Evolutionary conservation across 140 eudicot genomes (phyloP).

Genomic region (Stevia rebaudiana): DNA sequence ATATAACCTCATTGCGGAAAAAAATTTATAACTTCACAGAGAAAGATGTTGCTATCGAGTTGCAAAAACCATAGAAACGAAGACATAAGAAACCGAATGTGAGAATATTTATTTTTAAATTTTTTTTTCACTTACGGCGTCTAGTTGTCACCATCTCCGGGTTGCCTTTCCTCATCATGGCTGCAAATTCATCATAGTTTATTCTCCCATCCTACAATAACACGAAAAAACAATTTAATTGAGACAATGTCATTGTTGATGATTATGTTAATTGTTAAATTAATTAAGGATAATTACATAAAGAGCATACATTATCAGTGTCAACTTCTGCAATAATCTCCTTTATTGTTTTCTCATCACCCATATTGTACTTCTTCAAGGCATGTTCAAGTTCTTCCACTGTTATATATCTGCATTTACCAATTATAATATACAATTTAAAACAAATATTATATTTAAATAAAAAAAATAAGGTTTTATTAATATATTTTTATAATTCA

Average conservation of each 20-base stretch:
- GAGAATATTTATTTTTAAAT: background rate
- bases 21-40: background rate
- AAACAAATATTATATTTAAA: background rate
- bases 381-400: conserved; percentile 93
- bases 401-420: conserved; percentile 63
- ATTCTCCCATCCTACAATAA: conserved; percentile 74
- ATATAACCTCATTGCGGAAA: background rate
- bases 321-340: conserved; percentile 96
- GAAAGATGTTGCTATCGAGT: conserved; percentile 14
- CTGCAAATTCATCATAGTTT: conserved; percentile 74
- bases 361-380: conserved; percentile 86
- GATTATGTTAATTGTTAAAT: background rate
- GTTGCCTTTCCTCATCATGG: conserved; percentile 80
- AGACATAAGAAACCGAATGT: background rate
- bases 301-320: conserved; percentile 62
- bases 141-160: conserved; percentile 60
- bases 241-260: background rate
- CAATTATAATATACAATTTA: background rate
- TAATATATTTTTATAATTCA: background rate
- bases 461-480: conserved; percentile 6
- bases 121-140: conserved; percentile 70
- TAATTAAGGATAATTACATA: background rate
- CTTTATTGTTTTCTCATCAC: conserved; percentile 79
- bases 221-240: background rate
- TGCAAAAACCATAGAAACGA: background rate